Conservation (phyloP, 768 basidiomycete species). For the Termitomyces sp. region DNA sequence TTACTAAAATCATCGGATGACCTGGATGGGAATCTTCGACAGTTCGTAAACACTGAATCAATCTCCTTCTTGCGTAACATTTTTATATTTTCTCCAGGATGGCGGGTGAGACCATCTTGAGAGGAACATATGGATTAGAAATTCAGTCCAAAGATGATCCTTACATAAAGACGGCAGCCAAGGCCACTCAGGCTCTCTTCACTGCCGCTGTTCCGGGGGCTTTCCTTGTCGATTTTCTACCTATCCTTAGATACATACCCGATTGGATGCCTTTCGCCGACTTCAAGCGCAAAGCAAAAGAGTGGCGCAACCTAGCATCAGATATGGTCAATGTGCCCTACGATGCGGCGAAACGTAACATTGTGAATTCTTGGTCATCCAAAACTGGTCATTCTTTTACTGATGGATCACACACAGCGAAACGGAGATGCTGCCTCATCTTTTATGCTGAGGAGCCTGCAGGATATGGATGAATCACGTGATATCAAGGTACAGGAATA, state of each 20-base stretch:
- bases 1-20: constrained; percentile 20
- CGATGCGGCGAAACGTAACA: constrained; percentile 13
- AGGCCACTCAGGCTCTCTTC: constrained; percentile 25
- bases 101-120: constrained; percentile 27
- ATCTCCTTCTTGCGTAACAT: neutral
- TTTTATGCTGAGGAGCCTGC: constrained; percentile 18
- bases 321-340: constrained; percentile 24
- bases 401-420: constrained; percentile 4
- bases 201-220: constrained; percentile 25
- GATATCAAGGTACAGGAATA: constrained; percentile 17
- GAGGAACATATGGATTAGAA: constrained; percentile 32
- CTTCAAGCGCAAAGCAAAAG: constrained; percentile 30
- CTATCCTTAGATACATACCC: constrained; percentile 31
- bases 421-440: constrained; percentile 23
- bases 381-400: neutral
- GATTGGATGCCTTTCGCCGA: constrained; percentile 33
- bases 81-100: constrained; percentile 4
- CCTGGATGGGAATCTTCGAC: constrained; percentile 12
- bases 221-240: constrained; percentile 30
- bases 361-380: constrained; percentile 12
- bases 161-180: constrained; percentile 29
- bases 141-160: constrained; percentile 30
- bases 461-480: constrained; percentile 14
- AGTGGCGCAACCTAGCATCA: constrained; percentile 18
- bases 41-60: constrained; percentile 4